These are phyloP conservation scores for Fusarium robinianum DNA, from an alignment of 2,329 filamentous ascomycete species.

Conservation along the genomic window DNA sequence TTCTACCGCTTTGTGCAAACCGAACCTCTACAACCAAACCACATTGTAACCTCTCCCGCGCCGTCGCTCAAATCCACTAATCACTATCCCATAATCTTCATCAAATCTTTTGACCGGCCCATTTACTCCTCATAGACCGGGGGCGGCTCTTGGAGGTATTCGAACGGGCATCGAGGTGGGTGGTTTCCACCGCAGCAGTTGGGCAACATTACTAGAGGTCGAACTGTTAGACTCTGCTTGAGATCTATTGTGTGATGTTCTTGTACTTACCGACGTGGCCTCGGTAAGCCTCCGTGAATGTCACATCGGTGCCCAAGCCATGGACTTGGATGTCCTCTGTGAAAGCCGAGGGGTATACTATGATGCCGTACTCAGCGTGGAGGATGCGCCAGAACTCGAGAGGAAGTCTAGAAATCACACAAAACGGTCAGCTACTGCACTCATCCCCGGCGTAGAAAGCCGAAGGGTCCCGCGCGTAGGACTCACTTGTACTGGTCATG, in stretches of 20 bases:
- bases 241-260: not conserved
- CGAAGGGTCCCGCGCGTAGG: no score
- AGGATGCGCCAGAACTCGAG: constrained; percentile 46
- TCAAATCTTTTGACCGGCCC: constrained; percentile 6
- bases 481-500: constrained; percentile 44
- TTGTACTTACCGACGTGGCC: constrained; percentile 43
- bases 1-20: constrained; percentile 6
- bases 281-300: constrained; percentile 45
- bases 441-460: no score
- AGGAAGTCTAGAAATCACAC: constrained; percentile 40
- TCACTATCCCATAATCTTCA: not conserved
- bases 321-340: constrained; percentile 42
- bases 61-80: not conserved
- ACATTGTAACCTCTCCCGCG: not conserved
- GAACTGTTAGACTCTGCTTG: constrained; percentile 9
- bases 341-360: constrained; percentile 48
- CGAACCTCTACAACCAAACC: constrained; percentile 11
- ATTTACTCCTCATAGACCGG: constrained; percentile 41
- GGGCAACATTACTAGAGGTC: constrained; percentile 43
- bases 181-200: constrained; percentile 34
- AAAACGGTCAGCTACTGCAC: constrained; percentile 4
- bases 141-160: constrained; percentile 45
- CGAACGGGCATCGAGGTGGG: constrained; percentile 45
- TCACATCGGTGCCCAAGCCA: constrained; percentile 41
- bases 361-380: constrained; percentile 46